Base-by-base conservation (phyloP, 23 red algal species). In the Gracilaria gracilis region DNA sequence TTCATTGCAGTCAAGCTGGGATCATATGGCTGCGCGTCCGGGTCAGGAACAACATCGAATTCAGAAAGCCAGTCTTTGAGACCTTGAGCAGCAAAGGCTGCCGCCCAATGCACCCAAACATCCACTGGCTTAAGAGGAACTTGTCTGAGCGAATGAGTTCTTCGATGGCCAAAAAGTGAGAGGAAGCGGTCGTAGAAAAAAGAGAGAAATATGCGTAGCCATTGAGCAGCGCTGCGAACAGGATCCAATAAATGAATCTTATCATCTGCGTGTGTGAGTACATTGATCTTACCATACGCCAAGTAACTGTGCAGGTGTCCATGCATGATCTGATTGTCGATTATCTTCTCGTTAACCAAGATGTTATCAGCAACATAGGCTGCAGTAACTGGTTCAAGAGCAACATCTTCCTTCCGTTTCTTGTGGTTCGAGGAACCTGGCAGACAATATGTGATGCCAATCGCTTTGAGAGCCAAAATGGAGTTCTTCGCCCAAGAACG, bases 271-370 rank as follows among this genome's bases (percentile, higher is more conserved):
- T 72, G 67, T 9, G 40, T 75, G 71, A 58, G 58, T 42, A 82
- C 21, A 51, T 59, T 24, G 49, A 58, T 44, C 6, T 82, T 20
- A 34, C 71, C 36, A n/a, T 37, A 76, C 4, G 66, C 65, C 47
- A 75, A 21, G 33, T 35, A 75, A 59, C 67, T 73, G 31, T 59
- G 67, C 16, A 75, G 19, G 35, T 75, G 42, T 39, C 84, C 84
- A 24, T 88, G 53, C 51, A 88, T 47, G 53, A 88, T 88, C 57
- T 88, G 84, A 46, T 88, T 88, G 69, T 88, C 84, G 66, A 88
- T 66, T 4, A 88, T 78, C 23, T 62, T 57, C 20, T 88, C 84
- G 67, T 88, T 88, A 34, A 88, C 57, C 35, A 70, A 44, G 21
- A 88, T 88, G 61, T 78, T 54, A 74, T 72, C 84, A 16, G 69